A percentile compares a stretch with the other conserved stretches of the same genome.
phyloP scores from a whole-genome alignment of 768 basidiomycete genomes.

The Hygrophoropsis aurantiaca region DNA sequence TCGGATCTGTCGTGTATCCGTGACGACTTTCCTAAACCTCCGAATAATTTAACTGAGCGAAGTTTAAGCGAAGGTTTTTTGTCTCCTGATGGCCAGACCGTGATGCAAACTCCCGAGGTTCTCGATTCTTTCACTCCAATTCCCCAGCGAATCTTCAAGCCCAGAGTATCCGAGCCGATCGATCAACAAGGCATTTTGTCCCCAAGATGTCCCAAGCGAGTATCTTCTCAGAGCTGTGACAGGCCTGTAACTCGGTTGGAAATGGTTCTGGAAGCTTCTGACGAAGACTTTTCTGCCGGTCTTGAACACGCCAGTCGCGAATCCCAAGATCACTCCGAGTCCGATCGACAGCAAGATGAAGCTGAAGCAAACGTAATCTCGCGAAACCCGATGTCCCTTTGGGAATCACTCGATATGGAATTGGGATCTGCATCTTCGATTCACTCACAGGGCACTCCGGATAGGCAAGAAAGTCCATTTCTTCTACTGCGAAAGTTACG shows the following conservation, averaged over 20 bases:
- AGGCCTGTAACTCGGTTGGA: constrained; percentile 2
- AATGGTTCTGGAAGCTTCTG: constrained; percentile 13
- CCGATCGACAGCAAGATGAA: no score
- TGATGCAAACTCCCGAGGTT: not conserved
- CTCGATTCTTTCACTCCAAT: constrained; percentile 2
- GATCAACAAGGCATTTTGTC: not conserved
- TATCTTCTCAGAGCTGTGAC: constrained; percentile 5
- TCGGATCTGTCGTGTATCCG: no score
- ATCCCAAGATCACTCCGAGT: no score
- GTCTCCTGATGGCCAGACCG: not conserved
- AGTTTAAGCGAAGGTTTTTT: not conserved
- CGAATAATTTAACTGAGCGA: not conserved
- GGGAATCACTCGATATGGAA: constrained; percentile 42
- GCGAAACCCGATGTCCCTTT: constrained; percentile 35
- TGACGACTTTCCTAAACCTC: not conserved
- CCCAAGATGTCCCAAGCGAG: constrained; percentile 9
- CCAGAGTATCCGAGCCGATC: not conserved
- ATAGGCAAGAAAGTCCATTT: constrained; percentile 16
- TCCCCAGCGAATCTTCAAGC: constrained; percentile 4
- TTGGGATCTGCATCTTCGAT: constrained; percentile 22
- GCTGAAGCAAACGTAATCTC: no score
- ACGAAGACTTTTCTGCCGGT: constrained; percentile 15
- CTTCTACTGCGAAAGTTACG: constrained; percentile 36
- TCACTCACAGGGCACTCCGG: constrained; percentile 12
- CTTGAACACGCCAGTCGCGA: constrained; percentile 5